Evolutionary conservation across 1,284 basidiomycete genomes (phyloP), one percentile per base, ranked within the genome.

Genomic region (Cystobasidium slooffiae): DNA sequence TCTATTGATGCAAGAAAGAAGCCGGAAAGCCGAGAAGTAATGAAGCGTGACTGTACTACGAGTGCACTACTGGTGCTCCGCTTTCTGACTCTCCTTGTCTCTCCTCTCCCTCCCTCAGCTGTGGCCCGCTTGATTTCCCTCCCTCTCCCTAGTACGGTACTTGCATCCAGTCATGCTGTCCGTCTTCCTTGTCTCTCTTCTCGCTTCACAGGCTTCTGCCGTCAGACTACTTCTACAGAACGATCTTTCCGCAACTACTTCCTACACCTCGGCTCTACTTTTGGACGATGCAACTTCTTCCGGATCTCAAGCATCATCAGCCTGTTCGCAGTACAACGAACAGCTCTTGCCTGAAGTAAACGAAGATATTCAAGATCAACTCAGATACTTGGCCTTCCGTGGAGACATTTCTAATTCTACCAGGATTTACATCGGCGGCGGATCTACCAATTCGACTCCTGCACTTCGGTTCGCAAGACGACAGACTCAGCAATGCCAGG

Each of bases 171-270:
- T 20, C 5, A 43, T 53, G 49, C 47, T 66, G 7, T 51, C 51
- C 10, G 18, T 39, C 20, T 31, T 66, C 10, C 64, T 66, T 41
- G 14, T 66, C 4, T 43, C 64, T 16, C 41, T 66, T 18, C 64
- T 53, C 18, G 47, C 39, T 24, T 16, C n/a, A 39, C 49, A 46
- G 49, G 51, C 64, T 16, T 53, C 69, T 14, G 59, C 63, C 43
- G 58, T 72, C 18, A 75, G 78, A 24, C 75, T 79, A 63, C 78
- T 80, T 51, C 76, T 62, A 53, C 78, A 79, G 68, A 80, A 80
- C 52, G 79, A 80, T 56, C 77, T 80, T 31, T 75, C 75, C 66
- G 72, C 24, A 55, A 76, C 75, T 47, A 61, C 76, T 37, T 70
- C 74, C 24, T 12, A 47, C 14, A 77, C 76, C 22, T 76, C 78